These are phyloP conservation scores for Leucosporidium yakuticum DNA, from an alignment of 768 basidiomycete species.

Conservation along the genomic window DNA sequence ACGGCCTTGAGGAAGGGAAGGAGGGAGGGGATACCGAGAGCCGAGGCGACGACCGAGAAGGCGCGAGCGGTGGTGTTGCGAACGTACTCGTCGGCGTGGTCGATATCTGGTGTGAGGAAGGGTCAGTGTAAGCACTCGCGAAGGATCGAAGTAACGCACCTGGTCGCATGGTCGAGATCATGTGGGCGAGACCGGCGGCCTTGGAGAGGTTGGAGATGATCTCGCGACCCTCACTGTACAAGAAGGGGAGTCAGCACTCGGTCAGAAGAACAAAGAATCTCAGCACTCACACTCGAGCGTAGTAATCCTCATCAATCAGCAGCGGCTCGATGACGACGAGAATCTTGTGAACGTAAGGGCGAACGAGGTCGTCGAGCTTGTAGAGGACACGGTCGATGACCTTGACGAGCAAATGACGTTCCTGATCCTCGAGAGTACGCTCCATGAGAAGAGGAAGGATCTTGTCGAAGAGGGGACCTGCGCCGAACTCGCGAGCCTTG, in stretches of 20 bases:
- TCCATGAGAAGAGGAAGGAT: conserved; percentile 98
- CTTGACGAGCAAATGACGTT: conserved; percentile 94
- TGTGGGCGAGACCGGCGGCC: conserved; percentile 96
- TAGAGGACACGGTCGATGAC: conserved; percentile 98
- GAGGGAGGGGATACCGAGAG: conserved; percentile 92
- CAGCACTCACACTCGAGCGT: conserved; percentile 40
- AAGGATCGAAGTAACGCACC: conserved; percentile 7
- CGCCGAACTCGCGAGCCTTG: conserved; percentile 96
- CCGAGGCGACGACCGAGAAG: conserved; percentile 94
- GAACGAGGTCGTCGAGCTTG: conserved; percentile 97
- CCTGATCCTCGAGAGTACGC: conserved; percentile 83
- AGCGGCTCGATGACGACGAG: conserved; percentile 98
- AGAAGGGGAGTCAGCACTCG: conserved; percentile 48
- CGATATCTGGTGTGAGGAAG: conserved; percentile 59
- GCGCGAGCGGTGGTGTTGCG: conserved; percentile 98
- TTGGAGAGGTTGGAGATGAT: conserved; percentile 98
- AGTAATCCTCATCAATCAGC: conserved; percentile 88
- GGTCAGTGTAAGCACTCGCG: not conserved
- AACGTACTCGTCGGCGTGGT: conserved; percentile 98
- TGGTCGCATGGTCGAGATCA: conserved; percentile 99
- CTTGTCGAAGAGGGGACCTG: conserved; percentile 97
- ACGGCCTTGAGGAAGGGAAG: conserved; percentile 98
- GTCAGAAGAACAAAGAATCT: not conserved
- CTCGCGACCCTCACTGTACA: conserved; percentile 95
- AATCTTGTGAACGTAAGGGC: conserved; percentile 99